A percentile compares a stretch with the other conserved stretches of the same genome.
Conservation (phyloP, 495 filamentous ascomycete species). For the Tuber indicum region DNA sequence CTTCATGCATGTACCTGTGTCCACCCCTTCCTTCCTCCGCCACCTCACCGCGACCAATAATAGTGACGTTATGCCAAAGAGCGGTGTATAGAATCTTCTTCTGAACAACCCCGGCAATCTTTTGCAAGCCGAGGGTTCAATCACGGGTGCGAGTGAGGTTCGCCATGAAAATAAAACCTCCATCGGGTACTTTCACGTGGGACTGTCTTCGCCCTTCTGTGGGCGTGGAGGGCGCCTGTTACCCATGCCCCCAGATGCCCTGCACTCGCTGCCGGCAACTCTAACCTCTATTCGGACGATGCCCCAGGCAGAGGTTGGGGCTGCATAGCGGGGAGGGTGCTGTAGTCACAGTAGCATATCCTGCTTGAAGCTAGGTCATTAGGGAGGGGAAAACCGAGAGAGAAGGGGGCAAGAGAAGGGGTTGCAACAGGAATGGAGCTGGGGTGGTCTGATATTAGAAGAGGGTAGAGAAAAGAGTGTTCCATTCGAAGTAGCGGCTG, state of each 20-base stretch:
- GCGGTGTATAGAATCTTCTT: slow-evolving; percentile 20
- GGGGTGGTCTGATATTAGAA: slow-evolving; percentile 35
- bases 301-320: no score
- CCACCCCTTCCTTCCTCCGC: neutral
- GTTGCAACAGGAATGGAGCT: neutral
- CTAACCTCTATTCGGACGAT: slow-evolving; percentile 39
- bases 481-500: no score
- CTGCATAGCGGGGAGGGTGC: no score
- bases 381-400: slow-evolving; percentile 29
- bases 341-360: no score
- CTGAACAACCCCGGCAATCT: slow-evolving; percentile 19
- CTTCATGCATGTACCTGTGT: neutral
- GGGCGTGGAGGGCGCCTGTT: slow-evolving; percentile 29
- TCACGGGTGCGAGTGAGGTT: slow-evolving; percentile 2
- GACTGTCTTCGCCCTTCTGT: slow-evolving; percentile 31
- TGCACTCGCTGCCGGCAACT: slow-evolving; percentile 40
- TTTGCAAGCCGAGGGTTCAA: neutral
- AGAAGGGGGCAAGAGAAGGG: slow-evolving; percentile 36
- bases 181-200: slow-evolving; percentile 43
- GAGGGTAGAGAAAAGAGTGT: slow-evolving; percentile 19
- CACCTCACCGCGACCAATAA: neutral
- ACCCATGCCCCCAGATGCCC: slow-evolving; percentile 29
- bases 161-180: slow-evolving; percentile 38
- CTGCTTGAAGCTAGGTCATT: no score
- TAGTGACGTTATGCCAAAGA: slow-evolving; percentile 5